A percentile compares a stretch with the other conserved stretches of the same genome.
Conservation (phyloP, 108 stramenopile genomes). For the Nitzschia sp. region DNA sequence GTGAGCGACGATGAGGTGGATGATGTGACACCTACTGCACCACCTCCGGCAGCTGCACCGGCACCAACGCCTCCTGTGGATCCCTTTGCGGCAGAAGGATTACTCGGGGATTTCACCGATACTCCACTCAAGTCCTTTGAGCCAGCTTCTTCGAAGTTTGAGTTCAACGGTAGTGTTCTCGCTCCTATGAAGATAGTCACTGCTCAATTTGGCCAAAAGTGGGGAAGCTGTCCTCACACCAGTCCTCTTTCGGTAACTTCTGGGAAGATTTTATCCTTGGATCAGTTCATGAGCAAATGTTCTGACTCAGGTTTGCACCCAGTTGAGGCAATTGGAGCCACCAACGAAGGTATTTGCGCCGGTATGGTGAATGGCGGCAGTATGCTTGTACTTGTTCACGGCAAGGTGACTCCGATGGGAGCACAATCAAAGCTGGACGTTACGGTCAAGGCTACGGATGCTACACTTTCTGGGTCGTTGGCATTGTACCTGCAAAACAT, state of each 20-base stretch:
- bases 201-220: slow-evolving; percentile 86
- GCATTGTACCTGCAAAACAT: slow-evolving; percentile 73
- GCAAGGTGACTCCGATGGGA: slow-evolving; percentile 65
- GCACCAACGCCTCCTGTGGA: slow-evolving; percentile 54
- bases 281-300: slow-evolving; percentile 60
- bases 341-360: slow-evolving; percentile 86
- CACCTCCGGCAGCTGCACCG: slow-evolving; percentile 28
- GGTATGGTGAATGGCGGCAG: slow-evolving; percentile 76
- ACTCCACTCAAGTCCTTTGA: slow-evolving; percentile 53
- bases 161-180: slow-evolving; percentile 66
- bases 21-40: neutral
- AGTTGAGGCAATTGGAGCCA: slow-evolving; percentile 84
- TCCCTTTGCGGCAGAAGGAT: slow-evolving; percentile 76
- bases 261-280: slow-evolving; percentile 42
- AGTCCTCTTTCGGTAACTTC: slow-evolving; percentile 54
- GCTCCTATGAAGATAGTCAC: slow-evolving; percentile 85
- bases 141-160: slow-evolving; percentile 56
- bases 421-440: slow-evolving; percentile 61
- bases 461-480: slow-evolving; percentile 60
- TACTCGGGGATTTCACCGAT: slow-evolving; percentile 58
- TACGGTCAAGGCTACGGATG: slow-evolving; percentile 80
- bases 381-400: slow-evolving; percentile 73
- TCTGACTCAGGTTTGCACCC: slow-evolving; percentile 55
- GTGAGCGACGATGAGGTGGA: slow-evolving; percentile 46
- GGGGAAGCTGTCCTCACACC: slow-evolving; percentile 74